These are phyloP conservation scores for Cynara cardunculus DNA, from an alignment of 129 eudicot genomes.

Conservation along the genomic window DNA sequence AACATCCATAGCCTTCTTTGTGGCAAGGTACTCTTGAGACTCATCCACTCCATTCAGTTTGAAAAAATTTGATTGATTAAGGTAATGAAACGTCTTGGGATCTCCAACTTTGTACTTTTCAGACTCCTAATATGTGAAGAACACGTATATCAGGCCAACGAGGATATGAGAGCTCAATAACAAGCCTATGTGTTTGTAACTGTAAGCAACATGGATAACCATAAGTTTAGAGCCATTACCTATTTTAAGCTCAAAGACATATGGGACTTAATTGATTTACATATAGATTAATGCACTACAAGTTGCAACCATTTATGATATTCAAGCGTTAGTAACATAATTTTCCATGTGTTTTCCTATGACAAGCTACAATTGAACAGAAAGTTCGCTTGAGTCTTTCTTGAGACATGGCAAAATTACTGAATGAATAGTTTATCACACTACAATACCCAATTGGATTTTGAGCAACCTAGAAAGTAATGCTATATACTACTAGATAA, in stretches of 20 bases:
- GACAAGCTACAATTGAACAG: neutral
- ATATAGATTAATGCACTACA: too few relatives aligned
- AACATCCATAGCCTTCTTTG: conserved; percentile 86
- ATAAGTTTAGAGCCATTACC: too few relatives aligned
- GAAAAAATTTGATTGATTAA: conserved; percentile 68
- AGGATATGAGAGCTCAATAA: neutral
- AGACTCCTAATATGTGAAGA: conserved; percentile 42
- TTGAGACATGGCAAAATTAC: too few relatives aligned
- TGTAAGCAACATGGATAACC: too few relatives aligned
- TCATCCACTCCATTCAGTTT: conserved; percentile 64
- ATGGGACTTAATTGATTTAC: too few relatives aligned
- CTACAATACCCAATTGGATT: neutral
- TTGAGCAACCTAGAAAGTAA: neutral
- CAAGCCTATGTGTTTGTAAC: neutral
- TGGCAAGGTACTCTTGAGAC: conserved; percentile 64
- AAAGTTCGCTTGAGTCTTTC: neutral
- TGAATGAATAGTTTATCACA: neutral
- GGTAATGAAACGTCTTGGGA: conserved; percentile 73
- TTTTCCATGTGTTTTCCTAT: neutral
- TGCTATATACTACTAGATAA: neutral
- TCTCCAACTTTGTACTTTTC: conserved; percentile 67
- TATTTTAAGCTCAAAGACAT: too few relatives aligned
- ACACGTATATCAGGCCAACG: neutral
- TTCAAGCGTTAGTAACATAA: too few relatives aligned
- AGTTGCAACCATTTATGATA: too few relatives aligned